Conservation (phyloP, 2,329 filamentous ascomycete genomes). For the Eutypella sp. region DNA sequence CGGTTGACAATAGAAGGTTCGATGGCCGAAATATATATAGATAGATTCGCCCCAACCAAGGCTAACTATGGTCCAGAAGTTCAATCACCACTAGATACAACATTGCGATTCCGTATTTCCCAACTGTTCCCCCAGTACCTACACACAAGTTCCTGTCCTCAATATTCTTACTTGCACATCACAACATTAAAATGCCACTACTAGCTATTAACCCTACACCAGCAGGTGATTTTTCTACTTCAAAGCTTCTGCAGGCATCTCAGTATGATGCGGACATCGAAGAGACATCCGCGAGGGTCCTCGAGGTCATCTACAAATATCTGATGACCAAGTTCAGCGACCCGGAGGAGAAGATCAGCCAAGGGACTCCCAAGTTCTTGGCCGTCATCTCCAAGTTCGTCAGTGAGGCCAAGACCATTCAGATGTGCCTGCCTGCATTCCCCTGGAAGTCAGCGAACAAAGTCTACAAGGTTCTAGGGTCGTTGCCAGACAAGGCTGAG, state of each 20-base stretch:
- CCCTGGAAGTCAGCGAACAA: conserved; percentile 55
- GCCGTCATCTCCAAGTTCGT: not conserved
- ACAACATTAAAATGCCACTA: not conserved
- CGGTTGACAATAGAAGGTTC: no score
- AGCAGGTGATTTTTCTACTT: not conserved
- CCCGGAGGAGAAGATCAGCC: not conserved
- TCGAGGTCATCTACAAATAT: not conserved
- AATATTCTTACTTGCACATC: no score
- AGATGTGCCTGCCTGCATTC: conserved; percentile 43
- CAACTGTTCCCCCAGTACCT: no score
- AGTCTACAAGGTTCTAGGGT: conserved; percentile 45
- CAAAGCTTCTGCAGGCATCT: not conserved
- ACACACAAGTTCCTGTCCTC: no score
- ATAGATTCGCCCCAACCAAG: no score
- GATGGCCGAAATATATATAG: no score
- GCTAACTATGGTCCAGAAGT: no score
- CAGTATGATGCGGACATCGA: not conserved
- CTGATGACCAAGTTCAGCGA: not conserved
- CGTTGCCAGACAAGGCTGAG: conserved; percentile 47
- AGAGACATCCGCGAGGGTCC: not conserved
- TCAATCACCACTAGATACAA: no score
- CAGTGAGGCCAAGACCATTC: not conserved
- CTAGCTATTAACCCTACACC: not conserved
- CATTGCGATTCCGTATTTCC: no score
- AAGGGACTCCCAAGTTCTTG: not conserved